Evolutionary conservation across 306 rosid genomes (phyloP), one percentile per base, ranked within the genome.

Genomic region (Vigna nakashimae): DNA sequence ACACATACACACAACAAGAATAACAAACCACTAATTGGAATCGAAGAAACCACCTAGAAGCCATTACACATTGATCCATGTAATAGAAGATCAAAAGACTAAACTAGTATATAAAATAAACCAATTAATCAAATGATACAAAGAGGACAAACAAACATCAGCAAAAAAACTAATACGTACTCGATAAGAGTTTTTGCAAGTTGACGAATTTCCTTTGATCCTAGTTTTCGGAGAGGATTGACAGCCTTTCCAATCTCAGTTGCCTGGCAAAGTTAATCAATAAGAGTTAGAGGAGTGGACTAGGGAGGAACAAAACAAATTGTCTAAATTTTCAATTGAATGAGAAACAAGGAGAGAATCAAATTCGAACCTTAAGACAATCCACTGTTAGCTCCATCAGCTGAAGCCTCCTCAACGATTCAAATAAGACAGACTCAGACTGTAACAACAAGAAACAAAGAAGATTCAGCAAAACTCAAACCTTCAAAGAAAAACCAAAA

Each of bases 161-260:
- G 59, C 56, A 50, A 50, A 32, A 32, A 32, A 4, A 32, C 42
- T 6, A 58, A 59, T 77, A 56, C 93, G 34, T 93, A 93, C 98
- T 53, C 64, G 4, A 92, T 89, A 59, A 95, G 97, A 36, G 78
- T 74, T 34, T 91, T 84, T 0, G 93, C 93, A 18, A 95, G 94
- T 43, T 79, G 53, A 20, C 97, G 56, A 67, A 92, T 79, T 26
- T 86, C 80, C 71, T 81, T 79, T 9, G 96, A 86, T 81, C 87
- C 87, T 64, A 89, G 93, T 87, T 89, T 95, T 42, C 97, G 69
- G 12, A 92, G 84, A 51, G 87, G 80, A 68, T 86, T 89, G 30
- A 95, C 99, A 48, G 88, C 89, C 88, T 85, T 92, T 82, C 99
- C 99, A 81, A 95, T 95, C 85, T 91, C 94, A 78, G 99, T 95